These are phyloP conservation scores for Malassezia cuniculi DNA, from an alignment of 1,284 basidiomycete genomes.

Conservation along the genomic window DNA sequence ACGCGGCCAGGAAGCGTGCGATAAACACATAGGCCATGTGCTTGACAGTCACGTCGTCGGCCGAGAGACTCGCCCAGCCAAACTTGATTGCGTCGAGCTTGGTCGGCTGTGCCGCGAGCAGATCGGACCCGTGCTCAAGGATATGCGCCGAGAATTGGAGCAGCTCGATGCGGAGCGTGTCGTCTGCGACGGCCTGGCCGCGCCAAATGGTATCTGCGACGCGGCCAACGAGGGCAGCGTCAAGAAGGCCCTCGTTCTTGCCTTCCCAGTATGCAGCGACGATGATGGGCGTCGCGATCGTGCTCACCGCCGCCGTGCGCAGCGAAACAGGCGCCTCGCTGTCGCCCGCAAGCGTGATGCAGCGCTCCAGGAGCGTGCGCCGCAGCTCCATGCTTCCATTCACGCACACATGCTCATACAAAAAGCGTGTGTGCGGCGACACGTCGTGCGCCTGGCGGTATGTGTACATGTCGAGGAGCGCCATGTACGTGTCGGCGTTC, in stretches of 20 bases:
- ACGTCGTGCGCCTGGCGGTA: slow-evolving; percentile 71
- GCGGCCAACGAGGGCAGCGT: slow-evolving; percentile 57
- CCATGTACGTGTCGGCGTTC: slow-evolving; percentile 76
- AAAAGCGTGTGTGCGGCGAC: slow-evolving; percentile 68
- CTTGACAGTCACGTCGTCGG: slow-evolving; percentile 78
- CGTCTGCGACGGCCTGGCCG: slow-evolving; percentile 53
- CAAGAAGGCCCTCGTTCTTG: slow-evolving; percentile 51
- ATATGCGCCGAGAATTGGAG: slow-evolving; percentile 80
- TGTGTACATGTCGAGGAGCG: slow-evolving; percentile 70
- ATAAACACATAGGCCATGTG: slow-evolving; percentile 85
- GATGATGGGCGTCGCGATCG: slow-evolving; percentile 77
- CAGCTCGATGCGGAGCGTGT: slow-evolving; percentile 76
- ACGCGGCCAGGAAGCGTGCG: slow-evolving; percentile 83
- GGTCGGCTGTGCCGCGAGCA: slow-evolving; percentile 55
- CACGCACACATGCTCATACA: slow-evolving; percentile 69
- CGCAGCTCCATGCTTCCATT: slow-evolving; percentile 55
- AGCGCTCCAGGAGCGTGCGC: slow-evolving; percentile 69
- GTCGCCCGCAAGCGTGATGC: slow-evolving; percentile 70
- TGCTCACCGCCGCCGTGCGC: slow-evolving; percentile 74
- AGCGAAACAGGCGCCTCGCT: slow-evolving; percentile 58
- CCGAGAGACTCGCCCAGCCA: slow-evolving; percentile 74
- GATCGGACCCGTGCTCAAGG: slow-evolving; percentile 66
- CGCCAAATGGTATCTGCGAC: slow-evolving; percentile 69
- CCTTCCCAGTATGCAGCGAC: slow-evolving; percentile 55
- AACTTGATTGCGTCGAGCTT: slow-evolving; percentile 92